Base-by-base conservation (phyloP, 768 basidiomycete species). In the Phaffia australis region DNA sequence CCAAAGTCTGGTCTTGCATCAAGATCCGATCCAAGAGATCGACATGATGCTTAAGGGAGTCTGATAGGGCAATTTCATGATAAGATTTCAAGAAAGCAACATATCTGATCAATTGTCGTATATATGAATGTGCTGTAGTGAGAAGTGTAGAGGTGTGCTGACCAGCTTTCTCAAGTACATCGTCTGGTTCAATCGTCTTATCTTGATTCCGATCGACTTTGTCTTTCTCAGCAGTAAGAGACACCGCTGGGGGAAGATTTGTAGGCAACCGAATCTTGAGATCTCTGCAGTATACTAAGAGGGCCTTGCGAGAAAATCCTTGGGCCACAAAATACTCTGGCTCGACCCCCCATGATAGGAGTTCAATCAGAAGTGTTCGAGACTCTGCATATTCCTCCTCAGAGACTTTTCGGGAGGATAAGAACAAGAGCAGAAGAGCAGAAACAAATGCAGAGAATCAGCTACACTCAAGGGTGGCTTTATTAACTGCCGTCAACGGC, bases 261-360 rank as follows among this genome's bases (percentile, higher is more conserved):
- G 55, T 27, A 16, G 66, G 66, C 46, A 67, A 51, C 18, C 66
- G 60, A 30, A 67, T 67, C 60, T 55, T 52, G 27, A 67, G 60
- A 55, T 67, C 66, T 25, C 51, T 27, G 30, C 56, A 67, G 54
- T 61, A 60, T 19, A 67, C 59, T 47, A 67, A 60, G 15, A 67
- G 27, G 55, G 59, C 66, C 23, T 67, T 50, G 27, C 66, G 42
- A n/a, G 66, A 62, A 27, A 67, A 61, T 18, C 60, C 60, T 2
- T 60, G 52, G 42, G 52, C n/a, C 29, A 67, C 66, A 54, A 67
- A 60, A 48, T 67, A 56, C 56, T 61, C 60, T 1, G 66, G 66
- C 42, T 46, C 47, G 19, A 67, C 66, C 1, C 66, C 66, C 66
- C 66, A 67, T 6, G 66, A 67, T 23, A 67, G 52, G 9, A 67